A percentile compares a stretch with the other conserved stretches of the same genome.
Conservation (phyloP, 2,329 filamentous ascomycete genomes). For the Tolypocladium tundrense region DNA sequence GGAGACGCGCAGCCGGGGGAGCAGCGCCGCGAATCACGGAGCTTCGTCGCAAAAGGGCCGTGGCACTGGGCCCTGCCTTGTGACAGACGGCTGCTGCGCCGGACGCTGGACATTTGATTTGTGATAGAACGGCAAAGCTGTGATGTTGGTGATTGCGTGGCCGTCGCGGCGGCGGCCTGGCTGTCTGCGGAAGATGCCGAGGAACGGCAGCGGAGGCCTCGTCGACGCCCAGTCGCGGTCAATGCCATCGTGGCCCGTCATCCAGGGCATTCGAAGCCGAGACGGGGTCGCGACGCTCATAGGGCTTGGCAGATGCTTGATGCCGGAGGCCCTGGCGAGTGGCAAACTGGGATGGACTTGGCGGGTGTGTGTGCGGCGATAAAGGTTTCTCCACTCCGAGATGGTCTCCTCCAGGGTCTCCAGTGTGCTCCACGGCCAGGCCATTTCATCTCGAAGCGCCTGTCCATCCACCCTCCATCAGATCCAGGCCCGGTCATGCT, state of each 20-base stretch:
- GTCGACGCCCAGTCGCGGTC: neutral
- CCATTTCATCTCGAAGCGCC: neutral
- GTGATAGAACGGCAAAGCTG: neutral
- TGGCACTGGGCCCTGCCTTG: neutral
- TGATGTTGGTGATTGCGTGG: neutral
- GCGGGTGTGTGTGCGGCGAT: neutral
- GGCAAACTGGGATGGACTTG: neutral
- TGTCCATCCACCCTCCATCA: neutral
- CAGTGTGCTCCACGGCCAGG: neutral
- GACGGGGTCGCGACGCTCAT: neutral
- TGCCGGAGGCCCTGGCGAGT: too few species aligned
- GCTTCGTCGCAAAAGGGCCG: neutral
- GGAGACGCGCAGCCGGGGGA: neutral
- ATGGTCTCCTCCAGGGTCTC: neutral
- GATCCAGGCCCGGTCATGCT: neutral
- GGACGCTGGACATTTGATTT: neutral
- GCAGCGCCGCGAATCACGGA: neutral
- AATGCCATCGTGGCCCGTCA: neutral
- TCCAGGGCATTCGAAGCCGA: neutral
- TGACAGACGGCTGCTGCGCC: neutral
- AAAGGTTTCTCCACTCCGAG: neutral
- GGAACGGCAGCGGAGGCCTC: neutral
- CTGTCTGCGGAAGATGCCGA: neutral
- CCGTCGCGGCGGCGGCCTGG: neutral
- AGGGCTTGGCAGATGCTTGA: too few species aligned